A percentile compares a stretch with the other conserved stretches of the same genome.
These are phyloP conservation scores for Myriangium duriaei DNA, from an alignment of 2,329 filamentous ascomycete species.

Conservation along the genomic window DNA sequence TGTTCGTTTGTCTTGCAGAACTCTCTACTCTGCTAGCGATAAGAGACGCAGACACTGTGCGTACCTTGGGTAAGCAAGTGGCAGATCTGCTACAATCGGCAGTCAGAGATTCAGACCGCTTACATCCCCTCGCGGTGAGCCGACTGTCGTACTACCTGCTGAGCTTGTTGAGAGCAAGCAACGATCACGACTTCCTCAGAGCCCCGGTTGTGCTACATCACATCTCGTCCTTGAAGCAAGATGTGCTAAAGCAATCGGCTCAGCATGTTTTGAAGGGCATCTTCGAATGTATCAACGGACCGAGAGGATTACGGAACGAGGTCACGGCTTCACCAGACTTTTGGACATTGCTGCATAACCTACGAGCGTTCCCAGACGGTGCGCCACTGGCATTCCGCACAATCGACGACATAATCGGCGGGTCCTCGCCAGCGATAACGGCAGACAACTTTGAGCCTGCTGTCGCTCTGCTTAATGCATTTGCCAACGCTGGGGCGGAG, in stretches of 20 bases:
- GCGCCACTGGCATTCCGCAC: conserved; percentile 74
- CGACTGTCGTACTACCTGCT: conserved; percentile 80
- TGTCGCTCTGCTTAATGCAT: conserved; percentile 73
- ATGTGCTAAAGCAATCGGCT: conserved; percentile 63
- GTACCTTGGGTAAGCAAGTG: conserved; percentile 63
- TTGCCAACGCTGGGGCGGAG: conserved; percentile 69
- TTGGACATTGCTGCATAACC: conserved; percentile 74
- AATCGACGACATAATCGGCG: conserved; percentile 63
- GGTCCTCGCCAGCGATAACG: conserved; percentile 66
- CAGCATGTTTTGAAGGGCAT: conserved; percentile 67
- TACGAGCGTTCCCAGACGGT: conserved; percentile 55
- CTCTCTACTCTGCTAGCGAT: conserved; percentile 73
- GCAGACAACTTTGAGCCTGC: conserved; percentile 92
- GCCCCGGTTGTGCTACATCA: conserved; percentile 84
- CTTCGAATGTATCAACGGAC: conserved; percentile 63
- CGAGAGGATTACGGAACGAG: conserved; percentile 71
- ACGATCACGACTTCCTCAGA: conserved; percentile 82
- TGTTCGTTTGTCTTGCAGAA: conserved; percentile 81
- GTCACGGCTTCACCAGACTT: conserved; percentile 96
- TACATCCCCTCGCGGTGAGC: conserved; percentile 74
- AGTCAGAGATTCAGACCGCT: conserved; percentile 62
- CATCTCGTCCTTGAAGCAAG: conserved; percentile 75
- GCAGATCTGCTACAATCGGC: conserved; percentile 70
- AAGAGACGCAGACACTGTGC: conserved; percentile 60
- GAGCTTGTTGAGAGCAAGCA: conserved; percentile 67